Percentiles rank a stretch among this genome's conserved stretches.
These are phyloP conservation scores for Guadua angustifolia DNA, from an alignment of 176 grass and related monocot species.

Conservation along the genomic window DNA sequence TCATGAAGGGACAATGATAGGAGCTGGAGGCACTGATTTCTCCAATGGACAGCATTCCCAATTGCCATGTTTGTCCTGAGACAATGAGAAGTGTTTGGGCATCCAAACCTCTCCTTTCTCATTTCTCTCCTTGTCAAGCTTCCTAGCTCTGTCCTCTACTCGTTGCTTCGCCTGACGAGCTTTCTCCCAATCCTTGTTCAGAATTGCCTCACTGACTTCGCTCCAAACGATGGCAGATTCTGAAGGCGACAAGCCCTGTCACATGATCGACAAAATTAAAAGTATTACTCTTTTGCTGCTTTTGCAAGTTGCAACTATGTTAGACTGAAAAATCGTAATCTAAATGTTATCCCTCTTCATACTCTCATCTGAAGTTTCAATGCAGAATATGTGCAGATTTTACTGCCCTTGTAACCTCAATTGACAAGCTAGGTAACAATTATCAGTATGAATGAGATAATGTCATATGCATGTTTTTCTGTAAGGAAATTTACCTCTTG, in stretches of 20 bases:
- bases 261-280: neutral
- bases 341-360: neutral
- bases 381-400: neutral
- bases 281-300: neutral
- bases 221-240: conserved; percentile 78
- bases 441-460: neutral
- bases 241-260: conserved; percentile 51
- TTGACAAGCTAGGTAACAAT: neutral
- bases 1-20: conserved; percentile 53
- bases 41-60: conserved; percentile 85
- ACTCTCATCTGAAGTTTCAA: neutral
- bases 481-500: conserved; percentile 50
- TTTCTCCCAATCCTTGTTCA: conserved; percentile 81
- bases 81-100: conserved; percentile 77
- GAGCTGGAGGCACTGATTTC: conserved; percentile 54
- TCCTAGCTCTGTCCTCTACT: conserved; percentile 78
- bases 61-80: conserved; percentile 59
- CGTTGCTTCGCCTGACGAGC: conserved; percentile 64
- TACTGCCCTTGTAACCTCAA: neutral
- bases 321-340: neutral
- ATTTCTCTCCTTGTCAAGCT: conserved; percentile 60
- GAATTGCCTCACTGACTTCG: conserved; percentile 64
- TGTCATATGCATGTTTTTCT: neutral
- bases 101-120: conserved; percentile 68
- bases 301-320: neutral